Evolutionary conservation across 805 yeast genomes (phyloP).

Genomic region (Torulaspora gathmanii): DNA sequence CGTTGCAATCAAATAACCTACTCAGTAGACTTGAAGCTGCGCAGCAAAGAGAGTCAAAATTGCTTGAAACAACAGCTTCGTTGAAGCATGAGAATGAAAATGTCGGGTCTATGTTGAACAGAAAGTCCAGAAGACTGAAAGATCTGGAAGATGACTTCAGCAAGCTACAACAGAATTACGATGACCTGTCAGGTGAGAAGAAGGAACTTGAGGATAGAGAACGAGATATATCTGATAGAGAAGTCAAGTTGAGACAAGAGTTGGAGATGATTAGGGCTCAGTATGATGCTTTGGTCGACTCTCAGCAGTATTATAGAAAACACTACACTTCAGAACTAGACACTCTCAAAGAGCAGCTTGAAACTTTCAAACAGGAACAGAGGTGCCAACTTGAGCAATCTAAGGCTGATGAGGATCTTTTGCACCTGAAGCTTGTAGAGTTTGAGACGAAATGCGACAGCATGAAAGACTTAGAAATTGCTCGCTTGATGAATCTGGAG

Average conservation of each 20-base stretch:
- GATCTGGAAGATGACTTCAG: slow-evolving; percentile 53
- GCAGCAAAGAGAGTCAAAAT: slow-evolving; percentile 42
- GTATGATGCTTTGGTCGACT: slow-evolving; percentile 26
- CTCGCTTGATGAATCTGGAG: slow-evolving; percentile 10
- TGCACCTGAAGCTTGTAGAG: slow-evolving; percentile 8
- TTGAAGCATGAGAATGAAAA: slow-evolving; percentile 76
- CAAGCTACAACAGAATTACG: slow-evolving; percentile 8
- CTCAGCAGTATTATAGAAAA: slow-evolving; percentile 25
- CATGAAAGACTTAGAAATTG: slow-evolving; percentile 10
- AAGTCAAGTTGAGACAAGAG: slow-evolving; percentile 15
- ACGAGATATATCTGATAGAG: slow-evolving; percentile 11
- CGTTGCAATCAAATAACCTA: slow-evolving; percentile 45
- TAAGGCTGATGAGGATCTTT: slow-evolving; percentile 3
- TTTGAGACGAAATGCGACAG: slow-evolving; percentile 12
- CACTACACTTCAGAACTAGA: slow-evolving; percentile 23
- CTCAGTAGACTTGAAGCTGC: slow-evolving; percentile 47
- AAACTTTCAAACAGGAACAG: slow-evolving; percentile 9
- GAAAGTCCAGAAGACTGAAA: slow-evolving; percentile 64
- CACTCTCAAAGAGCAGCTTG: slow-evolving; percentile 10
- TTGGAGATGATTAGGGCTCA: slow-evolving; percentile 19
- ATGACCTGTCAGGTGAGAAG: slow-evolving; percentile 7
- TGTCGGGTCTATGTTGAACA: slow-evolving; percentile 57
- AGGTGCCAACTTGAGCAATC: slow-evolving; percentile 3
- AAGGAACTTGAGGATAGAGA: slow-evolving; percentile 5
- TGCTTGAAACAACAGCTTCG: slow-evolving; percentile 50